Conservation (phyloP, 306 rosid species). For the Rosa persica region DNA sequence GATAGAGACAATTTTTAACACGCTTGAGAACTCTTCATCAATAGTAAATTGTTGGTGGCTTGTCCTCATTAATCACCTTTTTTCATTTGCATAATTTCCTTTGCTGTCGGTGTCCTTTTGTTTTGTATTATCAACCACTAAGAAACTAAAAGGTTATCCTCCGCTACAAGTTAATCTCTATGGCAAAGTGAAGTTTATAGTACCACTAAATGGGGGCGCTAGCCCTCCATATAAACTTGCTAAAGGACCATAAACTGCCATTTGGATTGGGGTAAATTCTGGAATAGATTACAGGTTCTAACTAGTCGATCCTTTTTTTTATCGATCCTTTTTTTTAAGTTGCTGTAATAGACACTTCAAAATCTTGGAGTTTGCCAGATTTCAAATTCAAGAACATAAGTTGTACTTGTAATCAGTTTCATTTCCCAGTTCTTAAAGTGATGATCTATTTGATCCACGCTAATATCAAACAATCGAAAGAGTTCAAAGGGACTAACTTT, state of each 20-base stretch:
- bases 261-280: background rate
- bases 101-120: constrained; percentile 17
- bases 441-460: constrained; percentile 11
- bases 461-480: background rate
- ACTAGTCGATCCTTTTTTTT: too few species aligned
- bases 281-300: too few species aligned
- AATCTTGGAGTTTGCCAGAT: background rate
- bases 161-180: constrained; percentile 31
- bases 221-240: background rate
- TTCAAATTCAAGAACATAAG: background rate
- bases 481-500: constrained; percentile 18
- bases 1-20: constrained; percentile 31
- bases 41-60: constrained; percentile 44
- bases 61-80: constrained; percentile 47
- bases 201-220: background rate
- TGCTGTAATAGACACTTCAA: background rate
- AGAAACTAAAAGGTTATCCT: constrained; percentile 51
- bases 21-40: constrained; percentile 18
- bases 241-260: background rate
- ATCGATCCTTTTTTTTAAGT: too few species aligned
- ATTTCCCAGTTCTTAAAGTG: background rate
- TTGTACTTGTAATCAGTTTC: background rate
- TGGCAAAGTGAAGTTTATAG: background rate
- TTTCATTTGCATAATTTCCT: constrained; percentile 33
- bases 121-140: constrained; percentile 28